Conservation (phyloP, 805 yeast genomes). For the Ogataea haglerorum region DNA sequence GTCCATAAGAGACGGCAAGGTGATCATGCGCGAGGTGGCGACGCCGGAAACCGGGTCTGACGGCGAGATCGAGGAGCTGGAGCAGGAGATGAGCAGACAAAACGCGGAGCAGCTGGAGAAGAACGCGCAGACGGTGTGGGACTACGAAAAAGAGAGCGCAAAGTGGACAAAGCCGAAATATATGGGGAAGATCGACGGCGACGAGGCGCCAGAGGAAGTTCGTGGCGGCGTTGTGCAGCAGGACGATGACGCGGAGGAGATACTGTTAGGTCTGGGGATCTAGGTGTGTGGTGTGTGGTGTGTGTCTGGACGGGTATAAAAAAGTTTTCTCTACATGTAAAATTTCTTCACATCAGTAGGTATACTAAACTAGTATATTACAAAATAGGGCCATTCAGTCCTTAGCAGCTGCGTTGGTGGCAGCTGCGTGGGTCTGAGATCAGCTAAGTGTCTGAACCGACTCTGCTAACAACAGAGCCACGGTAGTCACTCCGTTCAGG, state of each 20-base stretch:
- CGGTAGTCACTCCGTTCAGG: slow-evolving; percentile 74
- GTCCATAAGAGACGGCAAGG: slow-evolving; percentile 78
- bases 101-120: slow-evolving; percentile 27
- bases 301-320: slow-evolving; percentile 14
- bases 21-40: slow-evolving; percentile 52
- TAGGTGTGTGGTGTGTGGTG: slow-evolving; percentile 8
- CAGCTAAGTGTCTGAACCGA: slow-evolving; percentile 66
- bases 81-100: slow-evolving; percentile 35
- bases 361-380: slow-evolving; percentile 66
- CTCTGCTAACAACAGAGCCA: slow-evolving; percentile 71
- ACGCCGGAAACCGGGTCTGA: slow-evolving; percentile 27
- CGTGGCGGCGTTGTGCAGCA: slow-evolving; percentile 28
- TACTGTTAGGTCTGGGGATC: slow-evolving; percentile 26
- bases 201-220: slow-evolving; percentile 9
- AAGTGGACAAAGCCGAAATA: slow-evolving; percentile 50
- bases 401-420: slow-evolving; percentile 11
- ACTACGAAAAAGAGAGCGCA: slow-evolving; percentile 48
- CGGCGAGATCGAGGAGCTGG: slow-evolving; percentile 35
- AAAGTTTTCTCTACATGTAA: slow-evolving; percentile 3
- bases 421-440: slow-evolving; percentile 21
- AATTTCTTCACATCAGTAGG: slow-evolving; percentile 63
- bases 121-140: slow-evolving; percentile 49
- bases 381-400: slow-evolving; percentile 44
- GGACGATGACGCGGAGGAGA: slow-evolving; percentile 30
- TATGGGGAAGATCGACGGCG: slow-evolving; percentile 13